These are phyloP conservation scores for Lantana camara DNA, from an alignment of 257 asterid species.

Conservation along the genomic window DNA sequence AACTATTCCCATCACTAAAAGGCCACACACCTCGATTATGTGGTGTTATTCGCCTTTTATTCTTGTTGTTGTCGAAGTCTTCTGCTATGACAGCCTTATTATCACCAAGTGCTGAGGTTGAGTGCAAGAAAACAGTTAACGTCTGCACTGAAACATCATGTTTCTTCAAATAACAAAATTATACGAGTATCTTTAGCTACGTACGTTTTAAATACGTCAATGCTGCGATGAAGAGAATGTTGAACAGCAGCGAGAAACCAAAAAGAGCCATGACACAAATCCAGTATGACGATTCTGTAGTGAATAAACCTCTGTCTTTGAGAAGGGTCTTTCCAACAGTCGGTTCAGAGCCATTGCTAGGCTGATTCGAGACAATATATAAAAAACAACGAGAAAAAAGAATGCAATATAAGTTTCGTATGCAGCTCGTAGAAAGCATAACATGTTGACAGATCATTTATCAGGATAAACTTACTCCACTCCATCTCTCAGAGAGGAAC, in stretches of 20 bases:
- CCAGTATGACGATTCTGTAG: conserved; percentile 74
- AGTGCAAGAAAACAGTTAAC: conserved; percentile 19
- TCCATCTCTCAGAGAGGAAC: conserved; percentile 85
- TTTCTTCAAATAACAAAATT: background rate
- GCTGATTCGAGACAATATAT: conserved; percentile 44
- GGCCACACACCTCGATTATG: conserved; percentile 37
- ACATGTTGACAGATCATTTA: background rate
- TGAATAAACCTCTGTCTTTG: conserved; percentile 63
- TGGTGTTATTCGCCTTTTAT: conserved; percentile 14
- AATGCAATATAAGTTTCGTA: conserved; percentile 6
- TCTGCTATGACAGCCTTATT: conserved; percentile 51
- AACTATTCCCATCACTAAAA: too few relatives aligned
- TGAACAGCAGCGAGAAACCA: conserved; percentile 71
- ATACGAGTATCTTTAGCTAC: conserved; percentile 25
- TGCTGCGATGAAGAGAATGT: conserved; percentile 66
- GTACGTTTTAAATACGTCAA: conserved; percentile 75
- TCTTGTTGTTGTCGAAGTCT: conserved; percentile 39
- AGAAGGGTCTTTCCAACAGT: conserved; percentile 88
- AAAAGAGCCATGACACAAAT: conserved; percentile 66
- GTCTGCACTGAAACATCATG: conserved; percentile 1
- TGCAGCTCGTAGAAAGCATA: background rate
- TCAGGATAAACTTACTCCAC: conserved; percentile 49
- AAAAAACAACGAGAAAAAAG: background rate
- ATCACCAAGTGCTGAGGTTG: conserved; percentile 68
- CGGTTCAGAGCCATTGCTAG: conserved; percentile 46